Percentiles rank a stretch among this genome's conserved stretches.
Evolutionary conservation across 2,329 filamentous ascomycete genomes (phyloP).

Genomic region (Ophiognomonia clavigignenti-juglandacearum): DNA sequence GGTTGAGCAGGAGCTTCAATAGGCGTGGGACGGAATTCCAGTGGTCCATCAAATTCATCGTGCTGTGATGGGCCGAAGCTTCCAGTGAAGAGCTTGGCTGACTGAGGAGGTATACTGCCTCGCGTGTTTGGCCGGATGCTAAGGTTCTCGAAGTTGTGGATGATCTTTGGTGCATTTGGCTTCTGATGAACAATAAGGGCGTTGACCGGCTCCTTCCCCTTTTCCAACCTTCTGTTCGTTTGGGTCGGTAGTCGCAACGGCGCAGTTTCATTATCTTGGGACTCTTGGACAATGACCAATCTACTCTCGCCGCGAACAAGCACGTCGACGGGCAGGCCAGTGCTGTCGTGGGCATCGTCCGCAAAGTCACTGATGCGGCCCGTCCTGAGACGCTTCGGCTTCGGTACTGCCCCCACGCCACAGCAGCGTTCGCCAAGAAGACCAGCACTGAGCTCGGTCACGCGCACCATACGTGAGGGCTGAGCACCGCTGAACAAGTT

Average conservation of each 20-base stretch:
- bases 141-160: slow-evolving; percentile 43
- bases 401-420: slow-evolving; percentile 42
- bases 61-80: slow-evolving; percentile 11
- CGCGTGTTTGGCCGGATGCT: slow-evolving; percentile 36
- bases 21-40: slow-evolving; percentile 2
- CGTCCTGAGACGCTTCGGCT: slow-evolving; percentile 17
- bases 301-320: slow-evolving; percentile 52
- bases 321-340: slow-evolving; percentile 46
- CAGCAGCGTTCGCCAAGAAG: slow-evolving; percentile 54
- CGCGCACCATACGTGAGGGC: slow-evolving; percentile 50
- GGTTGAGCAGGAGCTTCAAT: slow-evolving; percentile 14
- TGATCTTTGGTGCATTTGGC: slow-evolving; percentile 35
- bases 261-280: slow-evolving; percentile 32
- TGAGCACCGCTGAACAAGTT: slow-evolving; percentile 53
- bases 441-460: slow-evolving; percentile 47
- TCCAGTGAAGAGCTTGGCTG: slow-evolving; percentile 2
- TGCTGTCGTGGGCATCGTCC: slow-evolving; percentile 21
- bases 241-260: slow-evolving; percentile 21
- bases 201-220: slow-evolving; percentile 33
- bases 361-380: slow-evolving; percentile 4
- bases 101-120: slow-evolving; percentile 28
- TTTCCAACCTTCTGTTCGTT: slow-evolving; percentile 16
- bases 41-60: not conserved
- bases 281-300: slow-evolving; percentile 50
- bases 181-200: slow-evolving; percentile 53